Conservation (phyloP, 495 filamentous ascomycete genomes). For the Daldinia vernicosa region DNA sequence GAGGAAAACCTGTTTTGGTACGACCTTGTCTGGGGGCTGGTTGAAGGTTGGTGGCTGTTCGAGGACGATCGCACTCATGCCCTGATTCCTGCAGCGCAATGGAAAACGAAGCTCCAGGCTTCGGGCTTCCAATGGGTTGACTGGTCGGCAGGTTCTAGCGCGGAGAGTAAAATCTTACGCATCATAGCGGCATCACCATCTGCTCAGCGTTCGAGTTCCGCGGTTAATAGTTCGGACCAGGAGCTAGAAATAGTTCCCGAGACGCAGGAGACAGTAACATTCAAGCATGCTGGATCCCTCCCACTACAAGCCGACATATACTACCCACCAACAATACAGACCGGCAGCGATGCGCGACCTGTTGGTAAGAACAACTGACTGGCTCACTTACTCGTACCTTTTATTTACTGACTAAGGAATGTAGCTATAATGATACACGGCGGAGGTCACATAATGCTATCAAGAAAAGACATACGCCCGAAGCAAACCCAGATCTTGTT, state of each 20-base stretch:
- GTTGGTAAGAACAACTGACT: constrained; percentile 16
- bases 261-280: constrained; percentile 48
- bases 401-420: constrained; percentile 1
- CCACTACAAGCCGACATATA: constrained; percentile 57
- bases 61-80: constrained; percentile 58
- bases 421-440: constrained; percentile 69
- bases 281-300: constrained; percentile 40
- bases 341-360: constrained; percentile 12
- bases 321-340: constrained; percentile 46
- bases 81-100: constrained; percentile 46
- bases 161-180: constrained; percentile 45
- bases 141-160: constrained; percentile 54
- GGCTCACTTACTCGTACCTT: not conserved
- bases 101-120: constrained; percentile 51
- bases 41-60: constrained; percentile 65
- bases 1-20: constrained; percentile 52
- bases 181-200: constrained; percentile 37
- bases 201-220: not conserved
- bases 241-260: not conserved
- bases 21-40: constrained; percentile 60
- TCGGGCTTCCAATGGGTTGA: constrained; percentile 58
- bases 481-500: constrained; percentile 54
- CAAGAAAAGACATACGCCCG: constrained; percentile 56
- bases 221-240: not conserved
- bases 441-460: constrained; percentile 60